Evolutionary conservation across 139 green algal species (phyloP).

Genomic region (Yamagishiella unicocca): DNA sequence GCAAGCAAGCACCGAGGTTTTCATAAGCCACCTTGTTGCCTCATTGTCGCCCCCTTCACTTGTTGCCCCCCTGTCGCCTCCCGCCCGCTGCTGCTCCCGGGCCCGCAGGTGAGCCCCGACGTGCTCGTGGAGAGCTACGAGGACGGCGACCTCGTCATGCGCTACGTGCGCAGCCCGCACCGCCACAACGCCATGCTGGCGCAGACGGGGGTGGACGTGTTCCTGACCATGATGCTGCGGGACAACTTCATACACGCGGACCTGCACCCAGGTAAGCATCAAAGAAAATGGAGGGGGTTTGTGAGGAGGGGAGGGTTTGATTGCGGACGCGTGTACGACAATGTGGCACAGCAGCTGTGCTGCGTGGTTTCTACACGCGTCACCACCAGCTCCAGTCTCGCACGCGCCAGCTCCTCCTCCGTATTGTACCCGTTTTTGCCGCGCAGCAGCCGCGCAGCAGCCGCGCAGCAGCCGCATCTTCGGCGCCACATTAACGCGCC

Average conservation of each 20-base stretch:
- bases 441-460: no score
- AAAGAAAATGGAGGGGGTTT: neutral
- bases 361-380: no score
- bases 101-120: conserved; percentile 45
- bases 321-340: no score
- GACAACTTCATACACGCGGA: conserved; percentile 96
- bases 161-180: conserved; percentile 37
- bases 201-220: conserved; percentile 54
- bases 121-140: conserved; percentile 96
- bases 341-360: no score
- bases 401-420: no score
- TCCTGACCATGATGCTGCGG: conserved; percentile 84
- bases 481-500: no score
- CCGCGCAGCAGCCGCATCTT: no score
- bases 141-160: conserved; percentile 78
- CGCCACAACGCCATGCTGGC: conserved; percentile 41
- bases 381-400: no score
- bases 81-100: neutral
- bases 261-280: conserved; percentile 65
- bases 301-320: neutral
- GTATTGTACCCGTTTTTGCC: no score
- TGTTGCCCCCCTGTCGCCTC: neutral
- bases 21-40: no score
- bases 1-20: no score
- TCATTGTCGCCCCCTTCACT: neutral